Evolutionary conservation across 345 rosid genomes (phyloP).

Genomic region (Streptanthus diversifolius): DNA sequence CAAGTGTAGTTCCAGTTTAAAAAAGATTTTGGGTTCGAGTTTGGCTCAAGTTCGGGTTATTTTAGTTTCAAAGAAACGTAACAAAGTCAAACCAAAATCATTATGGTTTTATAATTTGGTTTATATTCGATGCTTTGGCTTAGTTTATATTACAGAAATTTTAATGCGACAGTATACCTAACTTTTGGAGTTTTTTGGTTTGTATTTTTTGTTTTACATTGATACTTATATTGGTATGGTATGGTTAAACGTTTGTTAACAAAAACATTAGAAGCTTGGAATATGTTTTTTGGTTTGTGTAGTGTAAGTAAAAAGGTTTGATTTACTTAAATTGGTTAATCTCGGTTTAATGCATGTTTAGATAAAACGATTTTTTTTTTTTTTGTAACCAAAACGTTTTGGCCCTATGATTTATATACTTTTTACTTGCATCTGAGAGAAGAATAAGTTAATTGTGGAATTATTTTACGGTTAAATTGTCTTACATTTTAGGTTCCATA

Average conservation of each 20-base stretch:
- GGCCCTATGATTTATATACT: not conserved
- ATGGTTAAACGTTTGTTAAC: not conserved
- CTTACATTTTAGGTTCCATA: not conserved
- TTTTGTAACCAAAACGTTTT: not conserved
- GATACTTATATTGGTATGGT: not conserved
- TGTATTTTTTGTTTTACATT: not conserved
- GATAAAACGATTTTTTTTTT: not conserved
- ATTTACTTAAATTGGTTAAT: not conserved
- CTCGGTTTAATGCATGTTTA: not conserved
- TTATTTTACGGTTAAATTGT: not conserved
- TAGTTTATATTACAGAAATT: not conserved
- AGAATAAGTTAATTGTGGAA: not conserved
- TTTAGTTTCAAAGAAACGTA: not conserved
- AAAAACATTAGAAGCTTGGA: not conserved
- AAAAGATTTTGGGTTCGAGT: not conserved
- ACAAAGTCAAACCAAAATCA: not conserved
- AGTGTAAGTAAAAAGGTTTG: conserved; percentile 5
- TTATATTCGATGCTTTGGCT: not conserved
- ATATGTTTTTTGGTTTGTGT: not conserved
- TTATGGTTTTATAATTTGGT: not conserved
- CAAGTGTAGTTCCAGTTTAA: not conserved
- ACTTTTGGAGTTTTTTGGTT: not conserved
- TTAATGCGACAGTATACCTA: not conserved
- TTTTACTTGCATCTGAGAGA: not conserved
- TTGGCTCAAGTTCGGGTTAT: not conserved